Base-by-base conservation (phyloP, 768 basidiomycete species). In the Kwoniella pini region DNA sequence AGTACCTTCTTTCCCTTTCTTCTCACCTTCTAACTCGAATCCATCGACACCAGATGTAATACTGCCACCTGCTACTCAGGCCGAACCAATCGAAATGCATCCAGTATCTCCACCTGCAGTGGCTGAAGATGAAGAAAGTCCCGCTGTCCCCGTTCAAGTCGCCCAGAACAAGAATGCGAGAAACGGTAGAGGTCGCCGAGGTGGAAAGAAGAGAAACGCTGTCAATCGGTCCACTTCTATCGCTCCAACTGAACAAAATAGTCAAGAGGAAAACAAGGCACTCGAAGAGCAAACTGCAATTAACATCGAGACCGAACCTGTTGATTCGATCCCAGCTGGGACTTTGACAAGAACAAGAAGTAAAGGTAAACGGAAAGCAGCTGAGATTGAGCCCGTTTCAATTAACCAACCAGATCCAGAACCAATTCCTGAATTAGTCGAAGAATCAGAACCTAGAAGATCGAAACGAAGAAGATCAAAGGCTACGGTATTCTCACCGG, bases 1-100 rank as follows among this genome's bases (percentile, higher is more conserved):
- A 24, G 60, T 66, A 13, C 68, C 56, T 5, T 66, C 68, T 1
- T 57, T 67, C 27, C 55, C 55, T 6, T 52, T 68, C 24, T 68
- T 68, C 45, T 45, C 54, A 6, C 63, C 66, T 7, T 36, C 58
- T 2, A 31, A 28, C 15, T 31, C 39, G 7, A 3, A n/a, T 17
- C 7, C 39, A 17, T 11, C 36, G 15, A 13, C 45, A 11, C 43
- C 43, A 19, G 19, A 36, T 31, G 17, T n/a, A 28, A n/a, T 36
- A 13, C 27, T 26, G n/a, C 52, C 52, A 1, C 22, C 60, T 30
- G 38, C 46, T 50, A 48, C 31, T 50, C 46, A 58, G 27, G 12
- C 48, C 21, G 33, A 49, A 17, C 33, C 56, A n/a, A 4, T 54
- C 33, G 24, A 28, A 48, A 3, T 3, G 22, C 15, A 48, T 13